These are phyloP conservation scores for Hirsutella thompsonii DNA, from an alignment of 2,329 filamentous ascomycete genomes.

Conservation along the genomic window DNA sequence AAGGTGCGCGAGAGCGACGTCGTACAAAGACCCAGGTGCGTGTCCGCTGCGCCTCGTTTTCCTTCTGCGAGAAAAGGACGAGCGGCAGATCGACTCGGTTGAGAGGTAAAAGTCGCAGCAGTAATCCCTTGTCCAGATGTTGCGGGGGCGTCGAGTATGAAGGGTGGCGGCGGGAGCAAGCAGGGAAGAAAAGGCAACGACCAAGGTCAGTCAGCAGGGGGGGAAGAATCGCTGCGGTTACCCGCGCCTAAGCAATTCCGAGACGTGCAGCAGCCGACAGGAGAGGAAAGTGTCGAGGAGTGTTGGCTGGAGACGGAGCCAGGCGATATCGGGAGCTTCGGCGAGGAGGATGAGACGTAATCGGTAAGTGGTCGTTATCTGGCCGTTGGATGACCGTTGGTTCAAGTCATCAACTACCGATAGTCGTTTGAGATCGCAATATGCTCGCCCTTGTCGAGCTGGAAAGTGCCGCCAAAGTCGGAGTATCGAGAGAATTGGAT, in stretches of 20 bases:
- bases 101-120: background rate
- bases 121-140: background rate
- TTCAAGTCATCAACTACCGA: too few relatives aligned
- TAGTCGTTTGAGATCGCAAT: too few relatives aligned
- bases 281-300: background rate
- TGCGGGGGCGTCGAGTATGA: background rate
- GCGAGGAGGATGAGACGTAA: too few relatives aligned
- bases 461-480: too few relatives aligned
- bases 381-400: too few relatives aligned
- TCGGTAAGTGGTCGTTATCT: too few relatives aligned
- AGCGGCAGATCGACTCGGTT: background rate
- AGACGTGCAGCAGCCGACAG: background rate
- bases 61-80: background rate
- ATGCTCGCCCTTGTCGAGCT: too few relatives aligned
- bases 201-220: background rate
- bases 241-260: background rate
- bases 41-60: background rate
- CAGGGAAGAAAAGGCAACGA: background rate
- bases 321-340: too few relatives aligned
- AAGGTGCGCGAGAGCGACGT: background rate
- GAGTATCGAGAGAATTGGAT: too few relatives aligned
- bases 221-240: background rate
- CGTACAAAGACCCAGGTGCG: background rate
- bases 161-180: background rate
- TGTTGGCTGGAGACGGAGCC: too few relatives aligned